Evolutionary conservation across 208 protist species (phyloP), one percentile per base, ranked within the genome.

Genomic region (Novymonas esmeraldas): DNA sequence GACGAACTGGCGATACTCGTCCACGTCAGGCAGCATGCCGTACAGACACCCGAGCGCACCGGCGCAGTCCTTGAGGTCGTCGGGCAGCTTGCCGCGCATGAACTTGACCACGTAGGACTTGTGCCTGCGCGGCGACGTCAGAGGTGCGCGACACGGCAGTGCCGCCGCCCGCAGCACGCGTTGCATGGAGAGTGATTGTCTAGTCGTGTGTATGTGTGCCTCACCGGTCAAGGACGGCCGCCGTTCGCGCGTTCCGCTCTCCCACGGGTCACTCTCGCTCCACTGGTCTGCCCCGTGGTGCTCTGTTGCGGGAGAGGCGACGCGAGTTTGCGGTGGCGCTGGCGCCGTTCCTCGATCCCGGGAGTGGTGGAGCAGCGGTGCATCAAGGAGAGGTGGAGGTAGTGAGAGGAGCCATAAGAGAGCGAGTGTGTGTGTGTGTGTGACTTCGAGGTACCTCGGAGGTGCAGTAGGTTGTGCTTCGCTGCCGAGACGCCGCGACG

Each of bases 41-140:
- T 92, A 95, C 28, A 95, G 69, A 52, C 87, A 95, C 4, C 90
- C 90, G 29, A 93, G 79, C 2, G 85, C 87, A 20, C 90, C 87
- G n/a, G 84, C 71, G 46, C 91, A 73, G 58, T 95, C 90, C 58
- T 93, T 95, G 34, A 95, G 72, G 60, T 95, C 90, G 28, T 78
- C 63, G 33, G 87, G 90, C 24, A 95, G 65, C 52, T 89, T 80
- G 2, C 90, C 90, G 18, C 90, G 79, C 31, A 88, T 64, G 59
- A 81, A 89, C 76, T 95, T 95, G 6, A 93, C 65, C 34, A 95
- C 84, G 51, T 95, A 95, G n/a, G 84, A 82, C 52, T 92, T 92
- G 48, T 59, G 44, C 11, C 85, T 80, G 7, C 18, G 70, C 0
- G 77, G 28, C 5, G 54, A 44, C 1, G 28, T 28, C 14, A 66